phyloP scores from a whole-genome alignment of 768 basidiomycete genomes.

The Mycena sanguinolenta region DNA sequence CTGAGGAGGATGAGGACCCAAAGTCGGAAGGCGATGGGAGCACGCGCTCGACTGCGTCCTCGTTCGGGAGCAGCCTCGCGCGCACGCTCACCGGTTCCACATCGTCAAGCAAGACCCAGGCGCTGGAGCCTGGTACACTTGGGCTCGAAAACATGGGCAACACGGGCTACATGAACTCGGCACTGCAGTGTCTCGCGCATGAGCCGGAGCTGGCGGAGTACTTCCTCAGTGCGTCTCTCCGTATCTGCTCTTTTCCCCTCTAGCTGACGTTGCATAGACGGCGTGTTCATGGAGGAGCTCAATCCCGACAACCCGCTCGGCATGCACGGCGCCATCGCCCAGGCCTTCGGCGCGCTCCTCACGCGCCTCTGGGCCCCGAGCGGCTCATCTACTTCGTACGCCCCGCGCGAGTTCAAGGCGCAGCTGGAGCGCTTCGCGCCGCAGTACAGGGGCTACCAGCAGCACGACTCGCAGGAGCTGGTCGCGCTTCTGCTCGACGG shows the following conservation, averaged over 20 bases:
- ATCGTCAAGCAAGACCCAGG: conserved; percentile 48
- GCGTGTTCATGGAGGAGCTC: conserved; percentile 86
- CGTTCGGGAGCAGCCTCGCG: conserved; percentile 16
- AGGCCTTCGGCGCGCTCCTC: conserved; percentile 90
- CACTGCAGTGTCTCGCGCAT: conserved; percentile 95
- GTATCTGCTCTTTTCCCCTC: not conserved
- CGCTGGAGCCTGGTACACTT: conserved; percentile 80
- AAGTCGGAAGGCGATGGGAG: conserved; percentile 37
- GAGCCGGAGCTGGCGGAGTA: conserved; percentile 92
- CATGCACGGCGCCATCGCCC: conserved; percentile 98
- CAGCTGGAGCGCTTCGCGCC: conserved; percentile 93
- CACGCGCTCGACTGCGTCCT: conserved; percentile 37
- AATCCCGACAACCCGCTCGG: conserved; percentile 98
- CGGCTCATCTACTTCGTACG: conserved; percentile 73
- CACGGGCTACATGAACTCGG: conserved; percentile 99
- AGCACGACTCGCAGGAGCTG: conserved; percentile 98
- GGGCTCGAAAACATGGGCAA: conserved; percentile 96
- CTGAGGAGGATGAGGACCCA: no score
- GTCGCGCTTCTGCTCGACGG: conserved; percentile 96
- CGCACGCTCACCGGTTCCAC: conserved; percentile 4
- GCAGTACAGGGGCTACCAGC: conserved; percentile 97
- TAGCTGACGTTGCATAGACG: conserved; percentile 48
- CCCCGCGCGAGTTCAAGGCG: conserved; percentile 95
- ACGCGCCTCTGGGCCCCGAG: conserved; percentile 84
- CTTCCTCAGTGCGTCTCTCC: conserved; percentile 80